These are phyloP conservation scores for Hyphodiscus sp. DNA, from an alignment of 2,329 filamentous ascomycete species.

Conservation along the genomic window DNA sequence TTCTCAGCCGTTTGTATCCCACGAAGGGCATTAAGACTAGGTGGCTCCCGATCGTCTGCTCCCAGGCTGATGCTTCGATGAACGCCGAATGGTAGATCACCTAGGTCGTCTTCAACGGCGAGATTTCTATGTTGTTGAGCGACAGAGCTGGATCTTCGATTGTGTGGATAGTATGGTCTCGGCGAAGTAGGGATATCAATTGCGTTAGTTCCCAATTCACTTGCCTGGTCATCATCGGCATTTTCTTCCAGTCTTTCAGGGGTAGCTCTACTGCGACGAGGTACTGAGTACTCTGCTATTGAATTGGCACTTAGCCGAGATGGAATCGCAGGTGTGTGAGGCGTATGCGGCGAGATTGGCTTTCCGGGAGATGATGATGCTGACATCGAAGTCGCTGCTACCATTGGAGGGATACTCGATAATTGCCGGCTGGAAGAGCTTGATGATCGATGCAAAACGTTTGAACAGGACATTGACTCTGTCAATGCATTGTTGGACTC, in stretches of 20 bases:
- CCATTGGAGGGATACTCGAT: constrained; percentile 59
- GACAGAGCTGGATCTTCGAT: constrained; percentile 62
- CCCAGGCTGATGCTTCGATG: constrained; percentile 64
- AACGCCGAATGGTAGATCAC: constrained; percentile 51
- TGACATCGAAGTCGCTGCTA: constrained; percentile 67
- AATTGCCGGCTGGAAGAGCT: constrained; percentile 61
- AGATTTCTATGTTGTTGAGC: constrained; percentile 54
- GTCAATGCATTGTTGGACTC: constrained; percentile 85
- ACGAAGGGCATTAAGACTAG: constrained; percentile 58
- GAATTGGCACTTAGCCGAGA: constrained; percentile 90
- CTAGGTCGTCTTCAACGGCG: constrained; percentile 51
- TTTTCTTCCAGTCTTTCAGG: constrained; percentile 22
- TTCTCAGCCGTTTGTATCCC: constrained; percentile 37
- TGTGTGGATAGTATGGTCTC: constrained; percentile 45
- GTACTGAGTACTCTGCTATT: constrained; percentile 59
- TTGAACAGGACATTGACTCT: constrained; percentile 88
- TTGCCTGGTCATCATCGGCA: constrained; percentile 28
- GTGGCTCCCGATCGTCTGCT: constrained; percentile 55
- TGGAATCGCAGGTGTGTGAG: constrained; percentile 88
- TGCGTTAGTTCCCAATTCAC: constrained; percentile 51
- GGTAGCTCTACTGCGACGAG: constrained; percentile 19
- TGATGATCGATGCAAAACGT: constrained; percentile 76
- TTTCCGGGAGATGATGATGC: constrained; percentile 86
- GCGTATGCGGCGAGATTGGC: constrained; percentile 81
- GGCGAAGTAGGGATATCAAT: constrained; percentile 72